phyloP scores from a whole-genome alignment of 2,329 filamentous ascomycete genomes.

The Geosmithia putterillii region DNA sequence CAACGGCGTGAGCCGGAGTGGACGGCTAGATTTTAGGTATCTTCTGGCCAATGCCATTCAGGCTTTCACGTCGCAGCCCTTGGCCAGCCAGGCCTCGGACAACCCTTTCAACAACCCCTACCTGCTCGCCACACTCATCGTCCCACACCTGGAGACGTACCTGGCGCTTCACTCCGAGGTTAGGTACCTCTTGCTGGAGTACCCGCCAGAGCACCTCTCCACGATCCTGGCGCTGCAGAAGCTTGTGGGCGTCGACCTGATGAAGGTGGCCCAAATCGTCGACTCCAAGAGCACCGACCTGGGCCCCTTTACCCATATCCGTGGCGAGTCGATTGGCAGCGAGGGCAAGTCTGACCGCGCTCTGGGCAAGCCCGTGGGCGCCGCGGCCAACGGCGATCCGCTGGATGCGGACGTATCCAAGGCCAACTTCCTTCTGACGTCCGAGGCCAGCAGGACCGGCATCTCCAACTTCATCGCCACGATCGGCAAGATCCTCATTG shows the following conservation, averaged over 20 bases:
- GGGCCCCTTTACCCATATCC: slow-evolving; percentile 25
- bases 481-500: slow-evolving; percentile 30
- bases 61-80: slow-evolving; percentile 36
- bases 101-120: slow-evolving; percentile 42
- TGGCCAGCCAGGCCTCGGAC: slow-evolving; percentile 34
- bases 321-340: slow-evolving; percentile 17
- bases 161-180: slow-evolving; percentile 38
- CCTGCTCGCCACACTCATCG: slow-evolving; percentile 42
- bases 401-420: slow-evolving; percentile 28
- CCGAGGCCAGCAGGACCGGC: slow-evolving; percentile 39
- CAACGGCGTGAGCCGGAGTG: slow-evolving; percentile 36
- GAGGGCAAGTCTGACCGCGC: slow-evolving; percentile 5
- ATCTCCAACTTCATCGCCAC: slow-evolving; percentile 39
- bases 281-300: slow-evolving; percentile 25
- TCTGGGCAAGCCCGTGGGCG: slow-evolving; percentile 1
- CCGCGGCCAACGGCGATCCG: slow-evolving; percentile 12
- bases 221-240: slow-evolving; percentile 45
- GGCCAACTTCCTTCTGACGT: slow-evolving; percentile 45
- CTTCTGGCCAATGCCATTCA: slow-evolving; percentile 50
- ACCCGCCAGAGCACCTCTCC: slow-evolving; percentile 40
- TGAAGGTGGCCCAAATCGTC: slow-evolving; percentile 48
- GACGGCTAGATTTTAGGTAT: slow-evolving; percentile 48
- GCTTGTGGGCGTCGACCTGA: slow-evolving; percentile 39
- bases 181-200: slow-evolving; percentile 47
- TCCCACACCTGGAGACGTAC: slow-evolving; percentile 50